Percentiles rank a stretch among this genome's conserved stretches.
These are phyloP conservation scores for Fusarium longipes DNA, from an alignment of 2,329 filamentous ascomycete genomes.

Conservation along the genomic window DNA sequence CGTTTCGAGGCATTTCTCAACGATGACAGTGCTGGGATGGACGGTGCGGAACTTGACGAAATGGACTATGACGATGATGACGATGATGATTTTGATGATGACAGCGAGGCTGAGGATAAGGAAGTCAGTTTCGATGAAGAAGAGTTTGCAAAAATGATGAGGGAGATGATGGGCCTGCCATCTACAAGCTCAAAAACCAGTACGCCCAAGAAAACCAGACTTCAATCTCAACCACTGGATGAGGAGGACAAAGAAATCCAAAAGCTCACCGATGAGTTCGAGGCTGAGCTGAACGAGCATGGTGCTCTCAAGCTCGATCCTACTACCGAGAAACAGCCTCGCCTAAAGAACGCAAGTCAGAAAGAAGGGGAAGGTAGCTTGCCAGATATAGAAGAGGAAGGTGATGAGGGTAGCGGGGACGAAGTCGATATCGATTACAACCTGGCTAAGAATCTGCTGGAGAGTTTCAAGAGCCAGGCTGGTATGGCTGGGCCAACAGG, in stretches of 20 bases:
- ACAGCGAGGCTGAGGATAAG: constrained; percentile 75
- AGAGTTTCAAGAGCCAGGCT: constrained; percentile 91
- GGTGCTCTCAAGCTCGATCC: constrained; percentile 71
- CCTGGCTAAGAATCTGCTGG: constrained; percentile 87
- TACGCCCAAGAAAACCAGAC: constrained; percentile 1
- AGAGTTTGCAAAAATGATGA: constrained; percentile 88
- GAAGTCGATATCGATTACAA: constrained; percentile 86
- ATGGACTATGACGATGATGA: constrained; percentile 74
- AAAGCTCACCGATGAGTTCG: constrained; percentile 75
- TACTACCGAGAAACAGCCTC: constrained; percentile 47
- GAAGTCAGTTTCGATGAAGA: constrained; percentile 85
- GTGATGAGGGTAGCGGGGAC: constrained; percentile 61
- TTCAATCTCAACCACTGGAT: constrained; percentile 44
- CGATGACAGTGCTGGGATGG: constrained; percentile 82
- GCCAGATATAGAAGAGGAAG: constrained; percentile 56
- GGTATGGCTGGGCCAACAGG: constrained; percentile 87
- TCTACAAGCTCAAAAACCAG: constrained; percentile 22
- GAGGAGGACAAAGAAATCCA: constrained; percentile 71
- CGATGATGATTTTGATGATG: constrained; percentile 63
- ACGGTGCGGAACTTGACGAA: constrained; percentile 79
- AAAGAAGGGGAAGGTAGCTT: constrained; percentile 23
- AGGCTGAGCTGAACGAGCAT: constrained; percentile 75
- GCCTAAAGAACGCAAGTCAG: constrained; percentile 46
- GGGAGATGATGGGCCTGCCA: constrained; percentile 84
- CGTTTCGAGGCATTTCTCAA: constrained; percentile 94